Conservation (phyloP, 2,329 filamentous ascomycete species). For the Pestalotiopsis fici region DNA sequence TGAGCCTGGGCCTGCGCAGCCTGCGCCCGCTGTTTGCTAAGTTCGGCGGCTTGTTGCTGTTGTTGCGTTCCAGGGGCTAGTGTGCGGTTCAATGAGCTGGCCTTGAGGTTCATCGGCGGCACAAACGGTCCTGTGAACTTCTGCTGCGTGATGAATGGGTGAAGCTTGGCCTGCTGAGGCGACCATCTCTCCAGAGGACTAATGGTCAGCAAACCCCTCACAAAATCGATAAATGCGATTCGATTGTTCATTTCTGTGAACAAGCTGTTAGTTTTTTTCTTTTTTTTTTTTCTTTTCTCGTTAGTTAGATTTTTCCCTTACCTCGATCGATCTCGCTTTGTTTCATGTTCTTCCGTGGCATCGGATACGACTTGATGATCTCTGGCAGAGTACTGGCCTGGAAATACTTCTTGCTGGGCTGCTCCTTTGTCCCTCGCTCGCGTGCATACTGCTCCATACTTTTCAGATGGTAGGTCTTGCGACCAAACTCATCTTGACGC, state of each 20-base stretch:
- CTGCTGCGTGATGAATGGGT: constrained; percentile 97
- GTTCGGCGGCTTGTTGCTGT: constrained; percentile 90
- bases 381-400: constrained; percentile 91
- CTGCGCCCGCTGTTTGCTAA: constrained; percentile 87
- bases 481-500: constrained; percentile 83
- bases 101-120: constrained; percentile 94
- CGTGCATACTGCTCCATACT: constrained; percentile 97
- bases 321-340: constrained; percentile 93
- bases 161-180: constrained; percentile 93
- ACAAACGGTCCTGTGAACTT: constrained; percentile 97
- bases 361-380: constrained; percentile 96
- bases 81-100: constrained; percentile 80
- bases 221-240: constrained; percentile 96
- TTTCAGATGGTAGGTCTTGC: constrained; percentile 89
- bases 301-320: constrained; percentile 42
- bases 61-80: constrained; percentile 92
- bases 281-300: constrained; percentile 15
- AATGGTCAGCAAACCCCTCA: constrained; percentile 87
- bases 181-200: constrained; percentile 98
- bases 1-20: constrained; percentile 71
- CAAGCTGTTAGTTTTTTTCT: background rate
- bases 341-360: constrained; percentile 99
- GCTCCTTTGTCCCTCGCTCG: constrained; percentile 95
- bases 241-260: constrained; percentile 94
- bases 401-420: constrained; percentile 99